A percentile compares a stretch with the other conserved stretches of the same genome.
Evolutionary conservation across 257 asterid genomes (phyloP).

Genomic region (Salvia splendens): DNA sequence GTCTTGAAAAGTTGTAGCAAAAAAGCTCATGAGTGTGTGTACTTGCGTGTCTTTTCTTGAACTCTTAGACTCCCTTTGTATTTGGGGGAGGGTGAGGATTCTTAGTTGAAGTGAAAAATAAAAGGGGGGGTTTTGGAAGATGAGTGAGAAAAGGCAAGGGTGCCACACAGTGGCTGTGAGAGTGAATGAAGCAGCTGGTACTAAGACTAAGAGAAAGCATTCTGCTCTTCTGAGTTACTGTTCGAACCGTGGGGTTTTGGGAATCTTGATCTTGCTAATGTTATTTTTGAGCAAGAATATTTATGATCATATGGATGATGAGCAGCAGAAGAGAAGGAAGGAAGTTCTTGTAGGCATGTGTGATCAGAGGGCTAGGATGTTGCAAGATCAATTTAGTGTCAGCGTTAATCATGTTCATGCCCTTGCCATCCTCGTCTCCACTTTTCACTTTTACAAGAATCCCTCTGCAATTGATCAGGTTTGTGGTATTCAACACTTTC

Average conservation of each 20-base stretch:
- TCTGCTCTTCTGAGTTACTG: conserved; percentile 35
- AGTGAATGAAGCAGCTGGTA: conserved; percentile 52
- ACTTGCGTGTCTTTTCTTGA: conserved; percentile 26
- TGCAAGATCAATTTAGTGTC: conserved; percentile 91
- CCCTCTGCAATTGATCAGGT: conserved; percentile 98
- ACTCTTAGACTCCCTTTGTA: conserved; percentile 18
- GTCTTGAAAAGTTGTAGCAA: conserved; percentile 44
- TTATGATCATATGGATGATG: conserved; percentile 50
- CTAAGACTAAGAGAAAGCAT: conserved; percentile 52
- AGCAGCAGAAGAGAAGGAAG: conserved; percentile 58
- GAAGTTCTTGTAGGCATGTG: conserved; percentile 85
- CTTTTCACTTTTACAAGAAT: conserved; percentile 79
- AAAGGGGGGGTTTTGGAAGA: conserved; percentile 31
- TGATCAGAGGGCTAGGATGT: conserved; percentile 94
- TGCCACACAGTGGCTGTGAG: conserved; percentile 63
- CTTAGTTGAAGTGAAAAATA: conserved; percentile 28
- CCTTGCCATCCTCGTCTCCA: conserved; percentile 85
- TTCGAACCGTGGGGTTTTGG: conserved; percentile 45
- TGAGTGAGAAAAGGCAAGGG: conserved; percentile 63
- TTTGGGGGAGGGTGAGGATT: conserved; percentile 29
- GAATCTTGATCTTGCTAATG: conserved; percentile 46
- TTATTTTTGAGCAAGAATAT: conserved; percentile 33
- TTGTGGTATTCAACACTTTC: conserved; percentile 24
- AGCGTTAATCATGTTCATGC: conserved; percentile 97
- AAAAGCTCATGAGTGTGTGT: conserved; percentile 31